Conservation (phyloP, 1,139 yeast species). For the Dujonia santamariae region DNA sequence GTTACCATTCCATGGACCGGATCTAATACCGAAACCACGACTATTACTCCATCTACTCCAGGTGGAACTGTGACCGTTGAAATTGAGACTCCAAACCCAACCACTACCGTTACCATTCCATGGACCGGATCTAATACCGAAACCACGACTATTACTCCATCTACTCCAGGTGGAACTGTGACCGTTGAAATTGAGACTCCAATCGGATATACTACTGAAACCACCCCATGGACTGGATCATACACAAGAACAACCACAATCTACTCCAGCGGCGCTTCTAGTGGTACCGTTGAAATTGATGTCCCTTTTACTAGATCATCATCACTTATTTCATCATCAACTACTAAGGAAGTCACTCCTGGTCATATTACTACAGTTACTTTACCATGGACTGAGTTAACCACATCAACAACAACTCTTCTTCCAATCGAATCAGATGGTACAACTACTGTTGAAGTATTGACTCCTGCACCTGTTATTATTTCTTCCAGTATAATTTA, state of each 20-base stretch:
- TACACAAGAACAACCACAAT: not conserved
- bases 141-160: conserved; percentile 7
- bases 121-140: conserved; percentile 6
- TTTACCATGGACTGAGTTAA: too few relatives aligned
- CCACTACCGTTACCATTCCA: not conserved
- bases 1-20: not conserved
- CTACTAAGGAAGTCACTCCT: too few relatives aligned
- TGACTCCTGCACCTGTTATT: too few relatives aligned
- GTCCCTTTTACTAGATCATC: too few relatives aligned
- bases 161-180: conserved; percentile 13
- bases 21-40: not conserved
- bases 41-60: too few relatives aligned
- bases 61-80: conserved; percentile 1
- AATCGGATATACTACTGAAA: not conserved
- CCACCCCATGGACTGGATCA: conserved; percentile 2
- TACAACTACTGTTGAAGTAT: too few relatives aligned
- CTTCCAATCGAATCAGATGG: too few relatives aligned
- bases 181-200: conserved; percentile 9
- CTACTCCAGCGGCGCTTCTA: not conserved
- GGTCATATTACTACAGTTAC: too few relatives aligned
- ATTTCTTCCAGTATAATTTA: too few relatives aligned
- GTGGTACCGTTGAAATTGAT: conserved; percentile 5
- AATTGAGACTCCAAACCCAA: conserved; percentile 2
- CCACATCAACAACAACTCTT: too few relatives aligned
- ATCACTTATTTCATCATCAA: too few relatives aligned